Evolutionary conservation across 306 rosid genomes (phyloP), one percentile per base, ranked within the genome.

Genomic region (Lablab purpureus): DNA sequence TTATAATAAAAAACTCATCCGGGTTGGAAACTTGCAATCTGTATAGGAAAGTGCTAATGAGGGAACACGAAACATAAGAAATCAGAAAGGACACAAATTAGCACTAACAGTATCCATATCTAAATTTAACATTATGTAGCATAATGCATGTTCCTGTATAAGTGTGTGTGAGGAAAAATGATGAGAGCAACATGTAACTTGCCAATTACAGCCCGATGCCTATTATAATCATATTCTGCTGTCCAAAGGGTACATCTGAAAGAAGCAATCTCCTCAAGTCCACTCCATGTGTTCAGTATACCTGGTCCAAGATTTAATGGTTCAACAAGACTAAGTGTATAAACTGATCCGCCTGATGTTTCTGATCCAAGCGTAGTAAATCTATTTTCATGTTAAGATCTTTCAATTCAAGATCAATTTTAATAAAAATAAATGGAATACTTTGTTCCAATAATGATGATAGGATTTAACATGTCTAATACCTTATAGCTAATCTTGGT

Each of bases 161-260:
- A n/a, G 52, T 6, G 14, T 10, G 70, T 6, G 58, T 4, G 32
- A 66, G 51, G 13, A 40, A 10, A 30, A 45, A 70, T n/a, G 51
- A 66, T 45, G 19, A 55, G 19, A 56, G 67, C 27, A 63, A 69
- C 22, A 79, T 46, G 60, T 58, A 73, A 85, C 93, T 78, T 87
- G 41, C 99, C 99, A 71, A 92, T 75, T 73, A 88, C 88, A 55
- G 93, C 97, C 73, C 79, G 87, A 36, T 82, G 84, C 80, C 88
- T 83, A 60, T 70, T 87, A 78, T 83, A 63, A 67, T 84, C 87
- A 82, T 87, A 91, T 82, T 94, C 97, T 73, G 91, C 87, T 19
- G 95, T 88, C 99, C 99, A 94, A 70, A 92, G 71, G 9, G 97
- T 92, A 80, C 91, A 82, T 64, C 82, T 83, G 73, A 91, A 86